Base-by-base conservation (phyloP, 2,329 filamentous ascomycete genomes). In the Penicillium sp. region DNA sequence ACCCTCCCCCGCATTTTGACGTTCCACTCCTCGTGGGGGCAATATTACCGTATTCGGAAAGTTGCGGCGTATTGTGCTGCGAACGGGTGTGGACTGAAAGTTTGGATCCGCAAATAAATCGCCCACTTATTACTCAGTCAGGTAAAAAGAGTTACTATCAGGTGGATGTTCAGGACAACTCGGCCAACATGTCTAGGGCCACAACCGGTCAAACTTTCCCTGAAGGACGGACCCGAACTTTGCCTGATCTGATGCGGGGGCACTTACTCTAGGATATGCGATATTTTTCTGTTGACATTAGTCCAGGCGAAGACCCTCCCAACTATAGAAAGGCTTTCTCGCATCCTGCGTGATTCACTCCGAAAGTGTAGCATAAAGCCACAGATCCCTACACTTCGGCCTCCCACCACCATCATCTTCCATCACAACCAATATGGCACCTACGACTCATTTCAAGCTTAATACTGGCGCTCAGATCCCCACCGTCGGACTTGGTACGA, bases 391-490 rank as follows among this genome's bases (percentile, higher is more conserved):
- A 36, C 35, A n/a, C 35, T 36, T 36, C 8, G 35, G 17, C n/a
- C 35, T 36, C 35, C 17, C 17, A 9, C 35, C 7, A n/a, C 35
- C 35, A 36, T n/a, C 17, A n/a, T n/a, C 35, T 36, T 36, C 35
- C 35, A n/a, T n/a, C 17, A n/a, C 25, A 44, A 41, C n/a, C 38
- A 52, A 38, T 8, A 60, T 60, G 58, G n/a, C 50, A 42, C 49
- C 42, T 10, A 19, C 54, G 5, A 60, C 58, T 48, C 55, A 62
- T 33, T 62, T 62, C 49, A 58, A 57, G 50, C 69, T 77, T 58
- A 77, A 77, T 63, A 77, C 73, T 19, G 75, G 75, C 42, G 70
- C 68, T 35, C 69, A 70, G 53, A 76, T 77, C 29, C 75, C 75
- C 2, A 62, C 67, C n/a, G 66, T 77, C 7, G 74, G 74, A 27